Conservation (phyloP, 73 alveolate genomes). For the Stentor coeruleus region DNA sequence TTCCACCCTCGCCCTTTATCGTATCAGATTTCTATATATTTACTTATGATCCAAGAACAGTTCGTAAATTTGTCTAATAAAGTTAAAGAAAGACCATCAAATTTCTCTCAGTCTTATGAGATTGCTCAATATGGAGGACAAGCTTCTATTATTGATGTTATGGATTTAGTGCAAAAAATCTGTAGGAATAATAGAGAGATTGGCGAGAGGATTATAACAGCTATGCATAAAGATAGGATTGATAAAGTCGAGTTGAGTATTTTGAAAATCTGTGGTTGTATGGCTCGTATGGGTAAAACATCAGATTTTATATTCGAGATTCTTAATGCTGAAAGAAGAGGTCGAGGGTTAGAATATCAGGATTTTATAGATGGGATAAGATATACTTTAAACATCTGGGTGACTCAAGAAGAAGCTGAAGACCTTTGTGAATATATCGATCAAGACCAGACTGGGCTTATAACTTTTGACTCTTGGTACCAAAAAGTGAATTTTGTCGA, state of each 20-base stretch:
- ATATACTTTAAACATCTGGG: slow-evolving; percentile 6
- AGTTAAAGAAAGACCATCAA: slow-evolving; percentile 11
- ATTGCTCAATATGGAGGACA: slow-evolving; percentile 20
- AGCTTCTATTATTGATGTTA: slow-evolving; percentile 24
- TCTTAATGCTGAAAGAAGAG: background rate
- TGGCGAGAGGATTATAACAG: slow-evolving; percentile 5
- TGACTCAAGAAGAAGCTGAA: slow-evolving; percentile 30
- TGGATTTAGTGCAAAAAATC: slow-evolving; percentile 10
- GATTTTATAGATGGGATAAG: slow-evolving; percentile 14
- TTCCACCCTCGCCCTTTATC: slow-evolving; percentile 25
- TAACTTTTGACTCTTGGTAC: background rate
- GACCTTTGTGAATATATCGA: slow-evolving; percentile 9
- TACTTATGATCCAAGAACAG: slow-evolving; percentile 8
- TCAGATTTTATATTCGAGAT: slow-evolving; percentile 10
- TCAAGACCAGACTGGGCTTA: slow-evolving; percentile 16
- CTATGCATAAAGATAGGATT: slow-evolving; percentile 12
- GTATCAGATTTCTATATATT: slow-evolving; percentile 7
- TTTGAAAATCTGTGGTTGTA: background rate
- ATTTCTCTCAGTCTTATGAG: background rate
- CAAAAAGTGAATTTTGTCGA: slow-evolving; percentile 24
- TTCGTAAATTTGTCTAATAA: background rate
- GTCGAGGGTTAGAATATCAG: slow-evolving; percentile 7
- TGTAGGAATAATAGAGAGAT: slow-evolving; percentile 18
- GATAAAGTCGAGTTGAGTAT: slow-evolving; percentile 1
- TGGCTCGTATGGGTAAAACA: slow-evolving; percentile 21